These are phyloP conservation scores for Termitomyces sp. DNA, from an alignment of 768 basidiomycete species.

Conservation along the genomic window DNA sequence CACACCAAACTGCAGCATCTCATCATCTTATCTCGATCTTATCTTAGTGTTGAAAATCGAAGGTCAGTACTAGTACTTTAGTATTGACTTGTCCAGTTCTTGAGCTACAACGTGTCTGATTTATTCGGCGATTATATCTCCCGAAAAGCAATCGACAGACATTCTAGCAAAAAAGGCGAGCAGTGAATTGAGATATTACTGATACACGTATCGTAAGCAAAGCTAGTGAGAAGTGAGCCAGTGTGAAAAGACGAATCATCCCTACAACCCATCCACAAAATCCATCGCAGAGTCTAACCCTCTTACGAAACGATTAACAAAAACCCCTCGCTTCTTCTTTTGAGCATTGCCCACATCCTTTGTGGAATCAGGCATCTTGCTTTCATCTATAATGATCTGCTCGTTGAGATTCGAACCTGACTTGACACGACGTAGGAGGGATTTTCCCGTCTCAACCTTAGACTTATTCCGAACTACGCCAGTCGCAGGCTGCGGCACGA, in stretches of 20 bases:
- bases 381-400: slow-evolving; percentile 1
- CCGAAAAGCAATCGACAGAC: too few species aligned
- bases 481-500: slow-evolving; percentile 6
- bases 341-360: slow-evolving; percentile 4
- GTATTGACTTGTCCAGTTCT: too few species aligned
- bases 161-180: too few species aligned
- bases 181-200: neutral
- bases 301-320: slow-evolving; percentile 31
- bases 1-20: too few species aligned
- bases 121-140: too few species aligned
- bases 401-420: slow-evolving; percentile 30
- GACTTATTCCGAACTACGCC: slow-evolving; percentile 7
- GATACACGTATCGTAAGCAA: neutral
- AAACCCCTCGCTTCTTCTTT: slow-evolving; percentile 31
- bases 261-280: slow-evolving; percentile 20
- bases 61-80: too few species aligned
- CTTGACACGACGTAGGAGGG: slow-evolving; percentile 27
- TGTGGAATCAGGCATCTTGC: slow-evolving; percentile 1
- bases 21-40: slow-evolving; percentile 8
- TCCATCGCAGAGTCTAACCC: slow-evolving; percentile 26
- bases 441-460: slow-evolving; percentile 12
- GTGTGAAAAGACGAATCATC: neutral
- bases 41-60: too few species aligned
- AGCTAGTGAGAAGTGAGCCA: neutral
- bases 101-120: neutral